Percentiles rank a stretch among this genome's conserved stretches.
These are phyloP conservation scores for Excoecaria agallocha DNA, from an alignment of 345 rosid genomes.

Conservation along the genomic window DNA sequence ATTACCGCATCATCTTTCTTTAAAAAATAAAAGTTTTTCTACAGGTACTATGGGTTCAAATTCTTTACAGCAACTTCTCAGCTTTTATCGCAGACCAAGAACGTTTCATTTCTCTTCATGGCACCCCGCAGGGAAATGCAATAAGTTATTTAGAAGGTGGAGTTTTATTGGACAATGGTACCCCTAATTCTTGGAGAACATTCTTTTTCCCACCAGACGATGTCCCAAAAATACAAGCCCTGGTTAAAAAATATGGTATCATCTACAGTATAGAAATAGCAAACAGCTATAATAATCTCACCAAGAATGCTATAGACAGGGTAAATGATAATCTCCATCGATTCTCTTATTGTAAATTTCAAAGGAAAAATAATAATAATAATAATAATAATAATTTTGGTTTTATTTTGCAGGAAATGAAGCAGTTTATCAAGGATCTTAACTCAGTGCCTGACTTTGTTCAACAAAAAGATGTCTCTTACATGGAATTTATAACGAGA, in stretches of 20 bases:
- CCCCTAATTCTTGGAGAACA: conserved; percentile 23
- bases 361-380: background rate
- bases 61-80: conserved; percentile 24
- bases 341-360: background rate
- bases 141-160: conserved; percentile 27
- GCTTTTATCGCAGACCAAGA: conserved; percentile 23
- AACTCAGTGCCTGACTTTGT: background rate
- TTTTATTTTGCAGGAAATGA: conserved; percentile 4
- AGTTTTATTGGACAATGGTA: conserved; percentile 23
- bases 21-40: background rate
- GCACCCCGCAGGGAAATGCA: background rate
- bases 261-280: conserved; percentile 24
- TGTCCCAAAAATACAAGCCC: conserved; percentile 15
- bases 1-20: no score
- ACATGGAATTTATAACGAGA: conserved; percentile 19
- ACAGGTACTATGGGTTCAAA: conserved; percentile 23
- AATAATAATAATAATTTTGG: background rate
- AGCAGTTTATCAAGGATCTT: background rate
- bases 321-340: background rate
- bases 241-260: conserved; percentile 19
- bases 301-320: background rate
- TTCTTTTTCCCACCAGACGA: conserved; percentile 12
- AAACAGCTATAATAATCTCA: background rate
- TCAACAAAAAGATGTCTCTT: background rate
- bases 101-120: conserved; percentile 4